Conservation (phyloP, 257 asterid genomes). For the Catharanthus roseus region DNA sequence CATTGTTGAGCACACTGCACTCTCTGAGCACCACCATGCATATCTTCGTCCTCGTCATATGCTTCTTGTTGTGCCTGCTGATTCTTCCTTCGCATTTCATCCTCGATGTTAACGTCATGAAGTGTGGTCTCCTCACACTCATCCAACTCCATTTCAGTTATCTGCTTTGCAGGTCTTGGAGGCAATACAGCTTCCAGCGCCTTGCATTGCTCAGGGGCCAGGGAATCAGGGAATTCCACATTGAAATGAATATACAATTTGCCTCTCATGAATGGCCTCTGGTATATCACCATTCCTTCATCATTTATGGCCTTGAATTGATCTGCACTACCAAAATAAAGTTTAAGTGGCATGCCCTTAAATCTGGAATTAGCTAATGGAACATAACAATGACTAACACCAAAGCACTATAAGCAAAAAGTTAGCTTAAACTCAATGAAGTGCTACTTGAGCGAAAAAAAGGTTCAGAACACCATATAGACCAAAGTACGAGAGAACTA, state of each 20-base stretch:
- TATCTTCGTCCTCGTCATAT: slow-evolving; percentile 48
- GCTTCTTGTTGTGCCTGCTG: slow-evolving; percentile 51
- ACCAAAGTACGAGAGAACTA: not conserved
- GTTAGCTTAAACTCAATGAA: not conserved
- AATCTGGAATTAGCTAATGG: not conserved
- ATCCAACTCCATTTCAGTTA: slow-evolving; percentile 43
- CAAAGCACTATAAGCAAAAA: not conserved
- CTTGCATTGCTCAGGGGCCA: slow-evolving; percentile 53
- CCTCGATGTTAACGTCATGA: slow-evolving; percentile 48
- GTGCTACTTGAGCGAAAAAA: not conserved
- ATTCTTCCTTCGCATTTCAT: slow-evolving; percentile 49
- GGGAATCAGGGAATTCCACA: slow-evolving; percentile 72
- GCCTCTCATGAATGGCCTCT: slow-evolving; percentile 78
- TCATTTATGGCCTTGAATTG: slow-evolving; percentile 79
- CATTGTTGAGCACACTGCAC: slow-evolving; percentile 56
- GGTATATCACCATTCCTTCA: slow-evolving; percentile 91
- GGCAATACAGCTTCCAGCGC: slow-evolving; percentile 50
- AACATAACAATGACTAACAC: not conserved
- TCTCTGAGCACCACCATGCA: slow-evolving; percentile 49
- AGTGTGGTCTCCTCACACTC: slow-evolving; percentile 53
- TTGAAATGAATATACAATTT: slow-evolving; percentile 64
- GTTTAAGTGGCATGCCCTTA: not conserved
- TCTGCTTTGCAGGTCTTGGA: slow-evolving; percentile 23
- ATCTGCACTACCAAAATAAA: slow-evolving; percentile 34
- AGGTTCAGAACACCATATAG: not conserved